A percentile compares a stretch with the other conserved stretches of the same genome.
Evolutionary conservation across 2,329 filamentous ascomycete genomes (phyloP).

Genomic region (Apiospora pterosperma): DNA sequence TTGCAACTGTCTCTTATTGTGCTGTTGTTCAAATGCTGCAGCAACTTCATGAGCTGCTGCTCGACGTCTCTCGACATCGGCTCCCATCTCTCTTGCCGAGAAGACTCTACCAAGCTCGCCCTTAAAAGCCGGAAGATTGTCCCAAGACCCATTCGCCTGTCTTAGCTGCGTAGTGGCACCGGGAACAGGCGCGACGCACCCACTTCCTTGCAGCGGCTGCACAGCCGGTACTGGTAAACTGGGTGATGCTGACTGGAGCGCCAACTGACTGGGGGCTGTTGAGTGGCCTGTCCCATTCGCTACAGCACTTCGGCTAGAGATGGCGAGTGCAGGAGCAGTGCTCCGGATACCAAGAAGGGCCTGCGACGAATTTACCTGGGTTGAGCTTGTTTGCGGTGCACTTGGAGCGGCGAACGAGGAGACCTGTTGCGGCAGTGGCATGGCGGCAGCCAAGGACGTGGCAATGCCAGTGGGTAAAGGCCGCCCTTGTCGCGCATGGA

Average conservation of each 20-base stretch:
- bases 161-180: background rate
- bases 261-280: background rate
- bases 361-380: background rate
- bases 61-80: conserved; percentile 7
- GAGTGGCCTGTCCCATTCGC: background rate
- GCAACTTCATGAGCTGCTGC: conserved; percentile 11
- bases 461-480: background rate
- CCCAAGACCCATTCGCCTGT: conserved; percentile 5
- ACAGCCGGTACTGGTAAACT: background rate
- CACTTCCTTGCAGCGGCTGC: background rate
- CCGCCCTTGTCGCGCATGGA: conserved; percentile 10
- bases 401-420: background rate
- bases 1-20: conserved; percentile 5
- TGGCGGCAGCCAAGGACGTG: background rate
- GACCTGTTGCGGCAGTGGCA: background rate
- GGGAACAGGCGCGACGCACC: background rate
- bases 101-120: conserved; percentile 17
- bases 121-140: conserved; percentile 12
- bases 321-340: background rate
- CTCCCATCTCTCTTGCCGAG: background rate
- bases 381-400: background rate
- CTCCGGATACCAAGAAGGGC: background rate
- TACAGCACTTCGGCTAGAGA: background rate
- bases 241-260: background rate
- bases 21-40: conserved; percentile 11